Evolutionary conservation across 2,329 filamentous ascomycete genomes (phyloP).

Genomic region (Akanthomyces muscarius): DNA sequence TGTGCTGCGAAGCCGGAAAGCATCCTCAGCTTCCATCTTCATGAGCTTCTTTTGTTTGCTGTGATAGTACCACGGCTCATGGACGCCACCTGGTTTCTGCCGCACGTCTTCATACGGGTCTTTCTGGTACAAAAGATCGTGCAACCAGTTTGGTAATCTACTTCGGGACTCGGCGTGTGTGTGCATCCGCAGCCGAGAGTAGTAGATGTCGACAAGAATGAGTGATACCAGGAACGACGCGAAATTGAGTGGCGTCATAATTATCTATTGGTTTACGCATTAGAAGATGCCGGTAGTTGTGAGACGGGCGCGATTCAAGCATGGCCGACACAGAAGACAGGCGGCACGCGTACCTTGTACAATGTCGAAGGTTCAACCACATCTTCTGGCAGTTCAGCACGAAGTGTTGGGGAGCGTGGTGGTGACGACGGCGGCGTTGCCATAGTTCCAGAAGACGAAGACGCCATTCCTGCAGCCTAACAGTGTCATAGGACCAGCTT

Average conservation of each 20-base stretch:
- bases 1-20: conserved; percentile 54
- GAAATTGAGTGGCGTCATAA: conserved; percentile 62
- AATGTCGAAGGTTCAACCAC: background rate
- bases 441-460: background rate
- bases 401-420: background rate
- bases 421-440: background rate
- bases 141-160: conserved; percentile 38
- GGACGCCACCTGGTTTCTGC: conserved; percentile 18
- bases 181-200: conserved; percentile 48
- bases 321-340: background rate
- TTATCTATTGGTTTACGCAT: conserved; percentile 29
- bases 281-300: background rate
- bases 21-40: conserved; percentile 58
- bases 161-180: conserved; percentile 29
- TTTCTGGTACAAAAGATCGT: conserved; percentile 38
- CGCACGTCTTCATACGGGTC: conserved; percentile 35
- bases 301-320: background rate
- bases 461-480: background rate
- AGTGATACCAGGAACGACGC: conserved; percentile 63
- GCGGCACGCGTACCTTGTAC: conserved; percentile 4
- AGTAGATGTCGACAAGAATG: conserved; percentile 55
- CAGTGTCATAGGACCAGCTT: background rate
- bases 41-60: conserved; percentile 58
- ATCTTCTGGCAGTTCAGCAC: background rate
- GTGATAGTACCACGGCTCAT: conserved; percentile 45